Conservation (phyloP, 345 rosid species). For the Eucalyptus polybractea region DNA sequence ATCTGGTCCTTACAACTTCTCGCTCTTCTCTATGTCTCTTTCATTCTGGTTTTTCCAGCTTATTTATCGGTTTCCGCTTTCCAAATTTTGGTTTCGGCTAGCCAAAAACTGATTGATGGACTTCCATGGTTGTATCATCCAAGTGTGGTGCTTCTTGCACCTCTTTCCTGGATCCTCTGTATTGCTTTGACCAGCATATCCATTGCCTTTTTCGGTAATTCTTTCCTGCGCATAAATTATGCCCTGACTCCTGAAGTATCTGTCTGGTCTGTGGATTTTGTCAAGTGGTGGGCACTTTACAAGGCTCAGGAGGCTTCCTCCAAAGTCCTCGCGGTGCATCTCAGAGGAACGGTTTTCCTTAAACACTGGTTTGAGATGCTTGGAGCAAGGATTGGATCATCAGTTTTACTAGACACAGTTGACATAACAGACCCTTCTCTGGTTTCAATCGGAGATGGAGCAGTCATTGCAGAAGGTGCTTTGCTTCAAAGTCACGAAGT, state of each 20-base stretch:
- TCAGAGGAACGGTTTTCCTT: slow-evolving; percentile 50
- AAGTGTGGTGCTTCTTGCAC: slow-evolving; percentile 27
- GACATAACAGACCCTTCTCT: slow-evolving; percentile 58
- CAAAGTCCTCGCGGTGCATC: slow-evolving; percentile 44
- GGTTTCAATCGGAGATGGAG: slow-evolving; percentile 53
- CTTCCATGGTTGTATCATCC: slow-evolving; percentile 9
- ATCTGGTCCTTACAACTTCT: slow-evolving; percentile 34
- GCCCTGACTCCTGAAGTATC: slow-evolving; percentile 29
- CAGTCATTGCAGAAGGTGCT: slow-evolving; percentile 51
- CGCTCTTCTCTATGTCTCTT: slow-evolving; percentile 26
- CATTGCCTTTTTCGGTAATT: slow-evolving; percentile 38
- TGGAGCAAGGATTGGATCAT: slow-evolving; percentile 53
- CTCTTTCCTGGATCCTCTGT: slow-evolving; percentile 61
- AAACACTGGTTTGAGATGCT: slow-evolving; percentile 59
- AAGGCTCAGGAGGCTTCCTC: slow-evolving; percentile 46
- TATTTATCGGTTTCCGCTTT: slow-evolving; percentile 33
- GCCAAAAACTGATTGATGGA: not conserved
- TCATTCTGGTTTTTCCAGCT: slow-evolving; percentile 35
- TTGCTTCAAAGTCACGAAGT: slow-evolving; percentile 57
- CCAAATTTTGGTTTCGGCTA: slow-evolving; percentile 5
- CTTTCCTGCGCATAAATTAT: slow-evolving; percentile 49
- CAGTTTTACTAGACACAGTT: slow-evolving; percentile 42
- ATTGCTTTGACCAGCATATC: slow-evolving; percentile 19
- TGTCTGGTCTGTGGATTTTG: slow-evolving; percentile 44
- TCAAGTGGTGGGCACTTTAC: slow-evolving; percentile 73